Evolutionary conservation across 2,329 filamentous ascomycete species (phyloP), one percentile per base, ranked within the genome.

Genomic region (Fusarium buxicola): DNA sequence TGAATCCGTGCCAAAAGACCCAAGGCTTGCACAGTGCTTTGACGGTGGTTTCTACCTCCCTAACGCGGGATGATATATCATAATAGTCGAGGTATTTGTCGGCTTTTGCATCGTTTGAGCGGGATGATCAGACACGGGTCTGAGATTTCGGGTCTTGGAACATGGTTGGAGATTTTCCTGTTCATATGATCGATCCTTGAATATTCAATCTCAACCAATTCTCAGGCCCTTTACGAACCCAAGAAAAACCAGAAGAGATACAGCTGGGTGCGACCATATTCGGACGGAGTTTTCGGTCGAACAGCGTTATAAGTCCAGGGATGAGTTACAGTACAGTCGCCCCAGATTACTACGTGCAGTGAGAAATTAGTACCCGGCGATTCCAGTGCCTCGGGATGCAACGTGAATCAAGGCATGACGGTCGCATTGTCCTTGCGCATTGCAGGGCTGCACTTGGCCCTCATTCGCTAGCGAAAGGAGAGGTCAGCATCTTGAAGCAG

Each of bases 331-430:
- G 61, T 53, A 45, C 52, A 47, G 61, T 53, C 41, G 40, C 40
- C 12, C 35, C 31, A 8, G 31, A 15, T 41, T 35, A 35, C 41
- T 57, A 34, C 39, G 40, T n/a, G 41, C 13, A 36, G 32, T 44
- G 24, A 39, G 47, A 65, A 44, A 45, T 43, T 48, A 44, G 44
- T 54, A 53, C 52, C 52, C 35, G 58, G 58, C 36, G 27, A 39
- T 46, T 43, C 51, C 44, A 50, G 47, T 50, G 58, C 54, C 54
- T 54, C 36, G 61, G 47, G 25, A 63, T 40, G 48, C 43, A 31
- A 52, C 49, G 12, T 25, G 46, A 39, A 47, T 51, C 50, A 41
- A 50, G 40, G 40, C 39, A 47, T 16, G 39, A 40, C 25, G 35
- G 12, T n/a, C 49, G 34, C 36, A 31, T 36, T 41, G 44, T 32